Evolutionary conservation across 345 rosid species (phyloP).

Genomic region (Barbarea vulgaris): DNA sequence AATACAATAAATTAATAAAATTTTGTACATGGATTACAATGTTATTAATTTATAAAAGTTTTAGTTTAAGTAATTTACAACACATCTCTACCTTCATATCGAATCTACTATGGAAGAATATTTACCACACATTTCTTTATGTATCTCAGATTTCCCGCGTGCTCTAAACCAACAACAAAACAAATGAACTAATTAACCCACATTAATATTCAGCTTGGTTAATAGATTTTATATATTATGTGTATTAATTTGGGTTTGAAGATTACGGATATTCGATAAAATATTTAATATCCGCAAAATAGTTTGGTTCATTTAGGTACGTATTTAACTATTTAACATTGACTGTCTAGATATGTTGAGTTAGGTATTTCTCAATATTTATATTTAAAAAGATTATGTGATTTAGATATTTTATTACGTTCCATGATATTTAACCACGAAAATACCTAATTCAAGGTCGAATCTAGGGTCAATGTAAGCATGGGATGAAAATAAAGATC

Average conservation of each 20-base stretch:
- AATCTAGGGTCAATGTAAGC: background rate
- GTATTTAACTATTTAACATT: background rate
- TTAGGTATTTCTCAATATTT: constrained; percentile 1
- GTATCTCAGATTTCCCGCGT: background rate
- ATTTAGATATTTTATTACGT: background rate
- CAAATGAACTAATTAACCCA: background rate
- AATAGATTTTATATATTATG: background rate
- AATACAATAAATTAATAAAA: too few relatives aligned
- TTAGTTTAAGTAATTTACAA: too few relatives aligned
- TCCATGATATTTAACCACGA: background rate
- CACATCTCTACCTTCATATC: too few relatives aligned
- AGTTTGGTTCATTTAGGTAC: background rate
- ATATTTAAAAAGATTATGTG: background rate
- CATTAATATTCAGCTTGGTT: background rate
- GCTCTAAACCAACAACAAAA: background rate
- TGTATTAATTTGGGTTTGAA: background rate
- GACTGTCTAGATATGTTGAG: background rate
- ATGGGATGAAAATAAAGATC: background rate
- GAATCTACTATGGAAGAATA: background rate
- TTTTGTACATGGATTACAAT: too few relatives aligned
- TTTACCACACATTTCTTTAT: too few relatives aligned
- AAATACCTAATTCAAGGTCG: background rate
- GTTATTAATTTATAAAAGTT: too few relatives aligned
- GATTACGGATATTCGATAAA: background rate
- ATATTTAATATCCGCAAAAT: background rate